Base-by-base conservation (phyloP, 1,139 yeast species). In the Saccharomyces hybrid region DNA sequence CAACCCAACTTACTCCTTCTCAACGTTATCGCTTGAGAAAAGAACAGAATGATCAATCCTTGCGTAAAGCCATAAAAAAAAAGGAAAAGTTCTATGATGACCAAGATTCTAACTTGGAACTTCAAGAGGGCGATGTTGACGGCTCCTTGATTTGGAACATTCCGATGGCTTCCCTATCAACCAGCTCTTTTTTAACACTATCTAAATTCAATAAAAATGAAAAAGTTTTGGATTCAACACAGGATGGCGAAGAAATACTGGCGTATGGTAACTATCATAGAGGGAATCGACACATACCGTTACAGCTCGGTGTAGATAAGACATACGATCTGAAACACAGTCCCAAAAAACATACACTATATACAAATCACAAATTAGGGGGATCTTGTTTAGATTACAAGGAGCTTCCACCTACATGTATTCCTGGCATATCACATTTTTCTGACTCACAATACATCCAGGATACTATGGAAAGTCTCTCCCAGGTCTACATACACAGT, bases 101-200 rank as follows among this genome's bases (percentile, higher is more conserved):
- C 32, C 64, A 69, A 47, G 72, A 70, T 9, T n/a, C 47, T 14
- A 51, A 51, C 32, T 20, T 54, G 16, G 61, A 60, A 34, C 30
- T 59, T 30, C 55, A 55, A 31, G 61, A 57, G 20, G 52, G 56
- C 23, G 65, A 69, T 9, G 63, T 70, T 7, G 73, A 70, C 38
- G 73, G 71, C 51, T 66, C 72, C 0, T 51, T 70, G 13, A 73
- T 77, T 51, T 77, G 76, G 73, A 77, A 77, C 56, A 78, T 78
- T 7, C 81, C 81, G 5, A 70, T 71, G 60, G 76, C 80, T 0
- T 67, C 71, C 9, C 57, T 66, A 8, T 68, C 75, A 0, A 70
- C 76, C 0, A 63, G 69, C 27, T 62, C 74, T 11, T 64, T 74
- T 14, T 63, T 73, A 53, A 62, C 48, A 56, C 50, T 60, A 13